Evolutionary conservation across 257 asterid genomes (phyloP), one percentile per base, ranked within the genome.

Genomic region (Parsonsia alboflavescens): DNA sequence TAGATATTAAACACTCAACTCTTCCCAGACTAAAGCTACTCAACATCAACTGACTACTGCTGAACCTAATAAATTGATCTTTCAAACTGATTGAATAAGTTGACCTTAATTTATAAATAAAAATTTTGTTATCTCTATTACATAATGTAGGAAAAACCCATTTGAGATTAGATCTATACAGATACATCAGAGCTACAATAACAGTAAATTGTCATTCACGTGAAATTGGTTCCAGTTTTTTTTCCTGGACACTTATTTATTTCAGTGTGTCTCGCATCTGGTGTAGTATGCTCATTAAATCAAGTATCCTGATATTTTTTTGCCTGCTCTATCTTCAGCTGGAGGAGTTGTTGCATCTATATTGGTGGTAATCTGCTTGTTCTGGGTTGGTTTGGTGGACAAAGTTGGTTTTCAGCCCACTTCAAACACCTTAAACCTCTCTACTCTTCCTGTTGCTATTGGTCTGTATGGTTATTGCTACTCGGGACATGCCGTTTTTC

Each of bases 281-380:
- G 10, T 56, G 12, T 72, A 30, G 30, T 16, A 6, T 17, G 2
- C 42, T 28, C 42, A 56, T n/a, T 63, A 50, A 65, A 13, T 7
- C 21, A 1, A 33, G 1, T 8, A 69, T 58, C 70, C 64, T 76
- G 30, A 69, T 49, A 66, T 70, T 16, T 24, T n/a, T 0, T 28
- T 67, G 59, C 71, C 54, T 77, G 76, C 50, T 68, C 50, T 73
- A 30, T 62, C 46, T 71, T 74, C 86, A 95, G 99, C 91, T 68
- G 99, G 99, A 10, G 99, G 99, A 84, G 99, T 95, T 65, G n/a
- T 95, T 73, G 98, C 99, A 44, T 92, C 99, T 10, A 75, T 95
- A 77, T 74, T 92, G 77, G 97, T 95, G 17, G 97, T 89, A 8
- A 57, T 81, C 68, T 87, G 94, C 84, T 84, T 95, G 82, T 90